Conservation (phyloP, 495 filamentous ascomycete species). For the Xylaria sp. region DNA sequence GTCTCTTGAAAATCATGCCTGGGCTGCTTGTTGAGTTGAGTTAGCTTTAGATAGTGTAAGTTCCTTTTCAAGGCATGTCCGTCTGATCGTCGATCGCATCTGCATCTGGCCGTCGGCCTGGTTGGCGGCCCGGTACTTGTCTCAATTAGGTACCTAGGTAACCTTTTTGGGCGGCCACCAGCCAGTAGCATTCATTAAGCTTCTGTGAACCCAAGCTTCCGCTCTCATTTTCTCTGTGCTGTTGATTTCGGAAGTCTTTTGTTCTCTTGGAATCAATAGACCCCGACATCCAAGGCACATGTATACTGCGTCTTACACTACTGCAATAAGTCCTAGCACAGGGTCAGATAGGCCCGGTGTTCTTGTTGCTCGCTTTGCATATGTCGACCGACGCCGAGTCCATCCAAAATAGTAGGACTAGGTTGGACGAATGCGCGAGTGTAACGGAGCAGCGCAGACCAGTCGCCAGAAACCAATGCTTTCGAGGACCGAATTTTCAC, state of each 20-base stretch:
- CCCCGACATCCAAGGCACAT: background rate
- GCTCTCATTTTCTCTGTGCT: background rate
- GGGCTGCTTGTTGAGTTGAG: background rate
- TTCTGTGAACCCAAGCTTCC: background rate
- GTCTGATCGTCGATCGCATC: background rate
- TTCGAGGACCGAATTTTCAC: background rate
- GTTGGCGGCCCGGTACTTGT: conserved; percentile 14
- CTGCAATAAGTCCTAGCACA: no score
- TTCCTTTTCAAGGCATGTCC: conserved; percentile 5
- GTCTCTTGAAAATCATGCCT: background rate
- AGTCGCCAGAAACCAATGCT: background rate
- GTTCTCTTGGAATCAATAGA: background rate
- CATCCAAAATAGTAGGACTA: background rate
- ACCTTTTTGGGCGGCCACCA: background rate
- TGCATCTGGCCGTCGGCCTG: conserved; percentile 10
- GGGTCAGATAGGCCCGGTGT: background rate
- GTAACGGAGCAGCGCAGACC: background rate
- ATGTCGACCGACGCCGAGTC: background rate
- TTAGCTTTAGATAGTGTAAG: background rate
- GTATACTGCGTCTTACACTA: background rate
- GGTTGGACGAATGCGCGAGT: background rate
- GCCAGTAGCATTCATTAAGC: background rate
- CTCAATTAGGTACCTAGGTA: conserved; percentile 6
- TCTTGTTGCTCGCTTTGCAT: background rate
- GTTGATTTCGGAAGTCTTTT: background rate